A percentile compares a stretch with the other conserved stretches of the same genome.
Conservation (phyloP, 805 yeast genomes). For the Wickerhamiella dianesei region DNA sequence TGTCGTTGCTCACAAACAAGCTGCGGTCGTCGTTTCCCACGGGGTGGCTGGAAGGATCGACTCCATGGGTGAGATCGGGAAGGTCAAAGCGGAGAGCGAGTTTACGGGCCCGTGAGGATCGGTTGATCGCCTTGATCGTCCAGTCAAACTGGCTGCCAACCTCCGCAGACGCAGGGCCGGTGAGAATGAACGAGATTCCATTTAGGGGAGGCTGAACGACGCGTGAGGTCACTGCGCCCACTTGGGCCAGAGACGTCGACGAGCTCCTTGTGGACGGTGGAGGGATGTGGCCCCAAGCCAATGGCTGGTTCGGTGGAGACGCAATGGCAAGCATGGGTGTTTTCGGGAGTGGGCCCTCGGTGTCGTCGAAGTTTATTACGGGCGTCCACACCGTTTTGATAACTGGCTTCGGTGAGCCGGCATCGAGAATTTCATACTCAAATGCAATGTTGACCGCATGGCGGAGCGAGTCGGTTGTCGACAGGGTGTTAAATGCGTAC, state of each 20-base stretch:
- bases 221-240: constrained; percentile 3
- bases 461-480: constrained; percentile 7
- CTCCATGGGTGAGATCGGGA: constrained; percentile 26
- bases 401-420: constrained; percentile 3
- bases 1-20: constrained; percentile 6
- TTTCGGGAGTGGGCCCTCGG: constrained; percentile 20
- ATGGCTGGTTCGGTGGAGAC: background rate
- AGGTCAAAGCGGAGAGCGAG: constrained; percentile 31
- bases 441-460: constrained; percentile 9
- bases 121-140: constrained; percentile 54
- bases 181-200: constrained; percentile 39
- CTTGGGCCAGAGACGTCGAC: constrained; percentile 9
- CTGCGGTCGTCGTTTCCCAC: constrained; percentile 9
- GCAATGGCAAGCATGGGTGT: constrained; percentile 18
- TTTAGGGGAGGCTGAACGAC: constrained; percentile 7
- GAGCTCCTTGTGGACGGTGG: constrained; percentile 2
- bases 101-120: constrained; percentile 36
- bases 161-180: constrained; percentile 47
- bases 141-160: constrained; percentile 50
- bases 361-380: constrained; percentile 18
- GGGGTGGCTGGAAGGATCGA: constrained; percentile 1
- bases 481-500: constrained; percentile 12
- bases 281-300: background rate
- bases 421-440: constrained; percentile 11
- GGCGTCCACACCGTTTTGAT: constrained; percentile 18